Conservation (phyloP, 2,329 filamentous ascomycete species). For the Ophiostoma ips region DNA sequence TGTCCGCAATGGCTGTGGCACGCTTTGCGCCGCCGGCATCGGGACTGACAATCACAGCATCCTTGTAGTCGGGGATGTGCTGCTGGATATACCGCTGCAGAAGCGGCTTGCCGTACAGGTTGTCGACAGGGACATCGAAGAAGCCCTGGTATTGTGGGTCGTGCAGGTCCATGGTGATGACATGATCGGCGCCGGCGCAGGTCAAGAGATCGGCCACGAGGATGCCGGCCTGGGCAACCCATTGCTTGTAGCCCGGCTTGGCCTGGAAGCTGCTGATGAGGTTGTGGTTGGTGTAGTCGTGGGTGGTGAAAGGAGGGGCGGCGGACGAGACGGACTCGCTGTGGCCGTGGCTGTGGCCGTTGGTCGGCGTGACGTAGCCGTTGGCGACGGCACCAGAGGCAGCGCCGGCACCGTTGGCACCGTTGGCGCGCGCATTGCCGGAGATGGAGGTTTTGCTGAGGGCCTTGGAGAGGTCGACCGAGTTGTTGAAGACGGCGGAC, state of each 20-base stretch:
- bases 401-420: slow-evolving; percentile 15
- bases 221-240: slow-evolving; percentile 94
- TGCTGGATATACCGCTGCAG: slow-evolving; percentile 60
- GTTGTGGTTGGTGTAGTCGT: slow-evolving; percentile 48
- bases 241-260: slow-evolving; percentile 92
- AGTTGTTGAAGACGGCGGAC: slow-evolving; percentile 51
- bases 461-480: slow-evolving; percentile 59
- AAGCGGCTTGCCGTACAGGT: slow-evolving; percentile 75
- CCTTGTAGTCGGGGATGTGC: slow-evolving; percentile 69
- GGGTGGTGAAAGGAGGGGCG: slow-evolving; percentile 41
- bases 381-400: slow-evolving; percentile 11
- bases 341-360: slow-evolving; percentile 22
- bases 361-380: slow-evolving; percentile 19
- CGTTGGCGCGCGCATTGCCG: slow-evolving; percentile 24
- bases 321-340: slow-evolving; percentile 27
- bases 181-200: slow-evolving; percentile 89
- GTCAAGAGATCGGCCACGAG: slow-evolving; percentile 88
- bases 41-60: slow-evolving; percentile 86
- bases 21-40: slow-evolving; percentile 95
- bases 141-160: slow-evolving; percentile 97
- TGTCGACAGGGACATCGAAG: slow-evolving; percentile 97
- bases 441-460: slow-evolving; percentile 53
- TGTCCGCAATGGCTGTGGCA: slow-evolving; percentile 88
- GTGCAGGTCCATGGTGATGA: slow-evolving; percentile 90
- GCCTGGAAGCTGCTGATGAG: slow-evolving; percentile 50